Evolutionary conservation across 2,329 filamentous ascomycete species (phyloP).

Genomic region (Rugonectria rugulosa): DNA sequence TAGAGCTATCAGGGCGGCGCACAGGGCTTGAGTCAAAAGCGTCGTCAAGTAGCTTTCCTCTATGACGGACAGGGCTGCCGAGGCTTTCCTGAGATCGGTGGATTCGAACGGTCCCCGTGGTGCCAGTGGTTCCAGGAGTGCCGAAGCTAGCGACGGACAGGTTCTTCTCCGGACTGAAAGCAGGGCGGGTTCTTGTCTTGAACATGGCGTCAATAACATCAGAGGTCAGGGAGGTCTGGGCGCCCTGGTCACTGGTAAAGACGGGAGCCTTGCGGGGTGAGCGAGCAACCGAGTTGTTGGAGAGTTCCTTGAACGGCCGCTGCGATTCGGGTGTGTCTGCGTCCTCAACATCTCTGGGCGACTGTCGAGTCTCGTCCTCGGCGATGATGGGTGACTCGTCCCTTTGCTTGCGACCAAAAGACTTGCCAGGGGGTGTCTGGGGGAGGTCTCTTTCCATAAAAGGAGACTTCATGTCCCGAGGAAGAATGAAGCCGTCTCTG

Average conservation of each 20-base stretch:
- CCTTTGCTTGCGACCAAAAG: constrained; percentile 54
- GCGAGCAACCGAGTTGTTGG: constrained; percentile 60
- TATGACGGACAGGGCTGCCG: constrained; percentile 51
- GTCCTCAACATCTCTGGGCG: constrained; percentile 50
- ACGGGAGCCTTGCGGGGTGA: constrained; percentile 48
- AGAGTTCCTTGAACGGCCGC: constrained; percentile 67
- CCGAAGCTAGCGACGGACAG: constrained; percentile 45
- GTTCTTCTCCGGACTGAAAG: constrained; percentile 45
- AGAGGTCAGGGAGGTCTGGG: constrained; percentile 85
- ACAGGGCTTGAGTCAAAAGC: constrained; percentile 46
- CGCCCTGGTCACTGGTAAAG: constrained; percentile 71
- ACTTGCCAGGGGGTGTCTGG: constrained; percentile 49
- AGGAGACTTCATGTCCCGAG: constrained; percentile 51
- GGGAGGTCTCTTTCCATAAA: constrained; percentile 44
- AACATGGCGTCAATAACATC: constrained; percentile 82
- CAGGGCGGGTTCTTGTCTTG: constrained; percentile 48
- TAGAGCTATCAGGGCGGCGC: constrained; percentile 74
- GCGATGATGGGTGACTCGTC: constrained; percentile 60
- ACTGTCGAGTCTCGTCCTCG: constrained; percentile 70
- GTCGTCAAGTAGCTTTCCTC: constrained; percentile 49
- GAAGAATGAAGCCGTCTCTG: constrained; percentile 64
- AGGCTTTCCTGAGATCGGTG: constrained; percentile 59
- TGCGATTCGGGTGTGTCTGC: constrained; percentile 62
- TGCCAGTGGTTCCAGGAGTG: constrained; percentile 46
- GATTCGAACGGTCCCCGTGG: constrained; percentile 52